phyloP scores from a whole-genome alignment of 257 asterid species.

The Verbascum thapsus region DNA sequence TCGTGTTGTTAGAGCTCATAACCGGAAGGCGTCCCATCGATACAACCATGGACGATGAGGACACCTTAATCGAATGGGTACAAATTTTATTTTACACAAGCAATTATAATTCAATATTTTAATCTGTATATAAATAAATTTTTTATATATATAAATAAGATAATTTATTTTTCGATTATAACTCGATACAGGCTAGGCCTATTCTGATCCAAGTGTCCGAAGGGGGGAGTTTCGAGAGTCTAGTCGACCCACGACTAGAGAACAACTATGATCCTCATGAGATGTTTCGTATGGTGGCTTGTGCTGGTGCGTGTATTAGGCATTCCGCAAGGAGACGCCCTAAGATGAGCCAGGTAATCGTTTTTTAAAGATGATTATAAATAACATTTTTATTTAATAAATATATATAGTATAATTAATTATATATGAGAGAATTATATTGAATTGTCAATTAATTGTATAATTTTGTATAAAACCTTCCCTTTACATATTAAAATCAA shows the following conservation, averaged over 20 bases:
- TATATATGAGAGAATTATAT: too few species aligned
- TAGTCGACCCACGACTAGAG: conserved; percentile 54
- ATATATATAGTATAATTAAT: background rate
- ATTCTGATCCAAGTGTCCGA: conserved; percentile 39
- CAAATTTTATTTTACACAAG: background rate
- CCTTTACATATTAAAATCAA: too few species aligned
- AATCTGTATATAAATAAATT: too few species aligned
- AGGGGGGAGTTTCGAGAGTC: conserved; percentile 47
- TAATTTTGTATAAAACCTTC: too few species aligned
- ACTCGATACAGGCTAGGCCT: conserved; percentile 60
- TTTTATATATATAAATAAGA: too few species aligned
- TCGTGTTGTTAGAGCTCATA: conserved; percentile 77
- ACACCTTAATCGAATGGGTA: conserved; percentile 86
- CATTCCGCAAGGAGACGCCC: conserved; percentile 71
- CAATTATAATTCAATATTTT: too few species aligned
- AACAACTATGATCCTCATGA: conserved; percentile 48
- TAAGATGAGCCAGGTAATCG: conserved; percentile 66
- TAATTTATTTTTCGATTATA: too few species aligned
- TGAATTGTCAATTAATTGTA: too few species aligned
- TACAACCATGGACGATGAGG: conserved; percentile 51
- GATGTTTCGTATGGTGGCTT: conserved; percentile 58
- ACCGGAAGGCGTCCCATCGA: conserved; percentile 83
- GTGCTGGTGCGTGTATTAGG: conserved; percentile 53
- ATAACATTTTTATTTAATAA: too few species aligned
- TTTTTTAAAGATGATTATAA: too few species aligned